Evolutionary conservation across 2,329 filamentous ascomycete genomes (phyloP).

Genomic region (Stemphylium vesicarium): DNA sequence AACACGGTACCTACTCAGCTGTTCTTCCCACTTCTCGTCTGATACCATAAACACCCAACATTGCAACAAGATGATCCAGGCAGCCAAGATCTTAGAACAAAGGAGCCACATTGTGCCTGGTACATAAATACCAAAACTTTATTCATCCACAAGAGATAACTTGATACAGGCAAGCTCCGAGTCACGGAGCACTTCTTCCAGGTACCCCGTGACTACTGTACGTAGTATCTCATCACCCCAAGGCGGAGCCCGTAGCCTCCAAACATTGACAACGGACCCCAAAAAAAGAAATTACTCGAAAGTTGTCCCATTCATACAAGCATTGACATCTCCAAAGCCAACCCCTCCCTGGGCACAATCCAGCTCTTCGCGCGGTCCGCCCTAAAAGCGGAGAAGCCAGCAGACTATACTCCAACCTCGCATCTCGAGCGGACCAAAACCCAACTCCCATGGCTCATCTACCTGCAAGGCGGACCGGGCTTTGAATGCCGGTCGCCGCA

Average conservation of each 20-base stretch:
- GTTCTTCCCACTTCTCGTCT: slow-evolving; percentile 10
- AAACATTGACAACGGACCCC: background rate
- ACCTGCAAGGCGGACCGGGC: slow-evolving; percentile 86
- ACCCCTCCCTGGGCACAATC: slow-evolving; percentile 66
- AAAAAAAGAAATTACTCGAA: too few relatives aligned
- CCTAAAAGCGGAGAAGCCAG: slow-evolving; percentile 68
- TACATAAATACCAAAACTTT: slow-evolving; percentile 18
- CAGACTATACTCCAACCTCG: slow-evolving; percentile 57
- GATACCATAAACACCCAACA: slow-evolving; percentile 8
- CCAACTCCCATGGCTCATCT: slow-evolving; percentile 68
- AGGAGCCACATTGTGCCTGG: slow-evolving; percentile 54
- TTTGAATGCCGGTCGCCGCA: slow-evolving; percentile 78
- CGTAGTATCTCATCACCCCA: background rate
- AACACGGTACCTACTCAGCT: slow-evolving; percentile 13
- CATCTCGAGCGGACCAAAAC: slow-evolving; percentile 56
- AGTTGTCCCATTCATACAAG: too few relatives aligned
- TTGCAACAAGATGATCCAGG: slow-evolving; percentile 50
- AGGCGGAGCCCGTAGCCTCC: too few relatives aligned
- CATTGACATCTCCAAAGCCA: slow-evolving; percentile 33
- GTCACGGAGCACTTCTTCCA: slow-evolving; percentile 86
- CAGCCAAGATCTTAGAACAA: slow-evolving; percentile 56
- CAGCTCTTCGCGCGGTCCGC: slow-evolving; percentile 80
- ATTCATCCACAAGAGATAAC: background rate
- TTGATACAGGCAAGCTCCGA: slow-evolving; percentile 69
- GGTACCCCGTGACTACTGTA: slow-evolving; percentile 78